phyloP scores from a whole-genome alignment of 345 rosid genomes.

The Lepidium africanum region DNA sequence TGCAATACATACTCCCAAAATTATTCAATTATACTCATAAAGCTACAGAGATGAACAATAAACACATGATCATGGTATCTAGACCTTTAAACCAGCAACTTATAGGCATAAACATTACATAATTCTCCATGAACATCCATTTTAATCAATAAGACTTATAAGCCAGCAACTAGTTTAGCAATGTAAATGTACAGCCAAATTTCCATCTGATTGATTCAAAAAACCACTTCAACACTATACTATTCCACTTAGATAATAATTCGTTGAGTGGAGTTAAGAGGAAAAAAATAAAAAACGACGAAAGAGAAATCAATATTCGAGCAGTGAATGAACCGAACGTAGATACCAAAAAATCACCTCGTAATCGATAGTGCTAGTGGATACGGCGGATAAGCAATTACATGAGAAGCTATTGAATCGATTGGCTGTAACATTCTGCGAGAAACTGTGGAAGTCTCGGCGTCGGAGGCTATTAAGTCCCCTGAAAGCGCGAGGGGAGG shows the following conservation, averaged over 20 bases:
- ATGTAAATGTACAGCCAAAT: neutral
- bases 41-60: neutral
- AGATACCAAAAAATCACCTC: conserved; percentile 29
- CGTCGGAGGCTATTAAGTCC: conserved; percentile 17
- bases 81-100: neutral
- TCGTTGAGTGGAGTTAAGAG: neutral
- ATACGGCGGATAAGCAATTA: conserved; percentile 36
- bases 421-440: conserved; percentile 16
- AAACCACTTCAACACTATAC: neutral
- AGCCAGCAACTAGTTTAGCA: neutral
- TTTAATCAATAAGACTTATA: neutral
- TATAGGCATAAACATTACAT: neutral
- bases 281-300: neutral
- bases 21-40: neutral
- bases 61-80: neutral
- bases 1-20: conserved; percentile 28
- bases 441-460: neutral
- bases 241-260: neutral
- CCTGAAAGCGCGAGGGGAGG: conserved; percentile 8
- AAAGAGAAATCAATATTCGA: neutral
- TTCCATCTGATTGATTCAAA: neutral
- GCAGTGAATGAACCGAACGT: neutral
- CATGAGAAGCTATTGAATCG: conserved; percentile 33
- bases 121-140: neutral
- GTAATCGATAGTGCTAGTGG: conserved; percentile 44